Base-by-base conservation (phyloP, 106 monocot genomes). In the Posidonia australis region DNA sequence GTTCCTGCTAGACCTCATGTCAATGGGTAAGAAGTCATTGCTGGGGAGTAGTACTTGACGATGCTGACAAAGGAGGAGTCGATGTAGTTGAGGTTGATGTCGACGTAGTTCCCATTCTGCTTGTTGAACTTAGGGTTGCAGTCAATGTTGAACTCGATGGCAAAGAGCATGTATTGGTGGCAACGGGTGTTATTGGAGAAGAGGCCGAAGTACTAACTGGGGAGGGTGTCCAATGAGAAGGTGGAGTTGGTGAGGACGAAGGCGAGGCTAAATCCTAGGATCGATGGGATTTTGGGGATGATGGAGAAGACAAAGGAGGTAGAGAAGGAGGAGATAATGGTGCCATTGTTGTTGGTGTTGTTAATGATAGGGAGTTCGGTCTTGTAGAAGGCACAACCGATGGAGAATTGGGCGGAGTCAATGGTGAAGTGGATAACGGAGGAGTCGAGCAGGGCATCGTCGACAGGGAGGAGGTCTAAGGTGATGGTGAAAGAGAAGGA, bases 131-230 rank as follows among this genome's bases (percentile, higher is more conserved):
- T 67, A 11, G 72, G 62, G 59, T 81, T 77, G 58, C 51, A 46
- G 2, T 64, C 76, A 14, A 72, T 73, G 46, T 81, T 77, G 64
- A 81, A 77, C 65, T 81, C 81, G 44, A 81, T 72, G 53, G 72
- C 76, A 60, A 81, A 29, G n/a, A 77, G 72, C 16, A 72, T 67
- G 13, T 32, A 53, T 11, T 47, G 44, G 27, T 5, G 0, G 13
- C 43, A 71, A 22, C n/a, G 66, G 51, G 67, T 60, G n/a, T n/a
- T n/a, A n/a, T n/a, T n/a, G n/a, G n/a, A n/a, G n/a, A n/a, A n/a
- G n/a, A n/a, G n/a, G n/a, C n/a, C n/a, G n/a, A n/a, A n/a, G n/a
- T n/a, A n/a, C n/a, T n/a, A n/a, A n/a, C n/a, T n/a, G n/a, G n/a
- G n/a, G n/a, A n/a, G n/a, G n/a, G n/a, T n/a, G n/a, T n/a, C n/a